A percentile compares a stretch with the other conserved stretches of the same genome.
Evolutionary conservation across 176 grass and related monocot species (phyloP).

Genomic region (Avena eriantha): DNA sequence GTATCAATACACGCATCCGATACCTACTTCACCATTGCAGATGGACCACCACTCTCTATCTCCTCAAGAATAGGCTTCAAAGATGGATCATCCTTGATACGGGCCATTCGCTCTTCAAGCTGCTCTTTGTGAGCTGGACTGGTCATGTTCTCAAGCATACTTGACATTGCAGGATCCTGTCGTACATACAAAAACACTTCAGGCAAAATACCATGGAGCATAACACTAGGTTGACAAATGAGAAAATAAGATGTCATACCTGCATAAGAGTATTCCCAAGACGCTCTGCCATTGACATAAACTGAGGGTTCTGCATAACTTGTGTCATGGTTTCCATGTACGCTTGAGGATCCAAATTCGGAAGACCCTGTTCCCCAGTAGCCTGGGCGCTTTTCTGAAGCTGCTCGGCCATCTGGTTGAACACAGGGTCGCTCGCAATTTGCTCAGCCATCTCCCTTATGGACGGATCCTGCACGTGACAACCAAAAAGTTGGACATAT

Average conservation of each 20-base stretch:
- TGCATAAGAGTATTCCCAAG: conserved; percentile 88
- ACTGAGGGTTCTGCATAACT: conserved; percentile 95
- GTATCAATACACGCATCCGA: neutral
- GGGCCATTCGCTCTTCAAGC: conserved; percentile 81
- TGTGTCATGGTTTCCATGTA: conserved; percentile 86
- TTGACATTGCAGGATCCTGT: conserved; percentile 89
- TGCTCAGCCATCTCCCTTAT: conserved; percentile 95
- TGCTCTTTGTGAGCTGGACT: conserved; percentile 87
- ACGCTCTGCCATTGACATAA: conserved; percentile 84
- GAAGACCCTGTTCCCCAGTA: conserved; percentile 68
- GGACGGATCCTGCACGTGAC: conserved; percentile 79
- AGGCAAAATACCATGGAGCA: neutral
- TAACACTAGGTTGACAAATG: neutral
- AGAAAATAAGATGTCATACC: conserved; percentile 44
- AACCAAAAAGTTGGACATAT: conserved; percentile 10
- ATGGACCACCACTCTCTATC: conserved; percentile 80
- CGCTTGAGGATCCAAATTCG: conserved; percentile 72
- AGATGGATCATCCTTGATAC: conserved; percentile 84
- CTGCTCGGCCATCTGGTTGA: conserved; percentile 93
- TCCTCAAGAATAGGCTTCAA: conserved; percentile 92
- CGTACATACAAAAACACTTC: conserved; percentile 3
- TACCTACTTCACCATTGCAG: conserved; percentile 97
- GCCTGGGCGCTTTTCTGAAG: conserved; percentile 77
- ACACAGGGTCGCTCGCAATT: conserved; percentile 77
- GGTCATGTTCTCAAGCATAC: conserved; percentile 79